Conservation (phyloP, 768 basidiomycete species). For the Gloeopeniophorella convolvens region DNA sequence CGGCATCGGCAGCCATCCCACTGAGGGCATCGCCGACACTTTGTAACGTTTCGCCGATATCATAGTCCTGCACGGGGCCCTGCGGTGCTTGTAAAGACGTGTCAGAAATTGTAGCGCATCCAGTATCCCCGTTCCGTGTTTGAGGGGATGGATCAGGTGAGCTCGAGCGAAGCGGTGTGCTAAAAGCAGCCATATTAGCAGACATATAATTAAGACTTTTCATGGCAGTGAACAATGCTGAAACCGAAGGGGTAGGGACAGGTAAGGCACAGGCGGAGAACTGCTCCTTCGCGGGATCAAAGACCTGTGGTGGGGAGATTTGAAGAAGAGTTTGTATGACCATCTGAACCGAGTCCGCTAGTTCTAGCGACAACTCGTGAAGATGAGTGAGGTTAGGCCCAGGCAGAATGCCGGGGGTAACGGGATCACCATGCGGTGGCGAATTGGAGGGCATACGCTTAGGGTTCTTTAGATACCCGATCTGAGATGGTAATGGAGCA, state of each 20-base stretch:
- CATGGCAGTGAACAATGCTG: conserved; percentile 86
- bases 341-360: conserved; percentile 87
- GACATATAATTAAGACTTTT: conserved; percentile 91
- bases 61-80: conserved; percentile 52
- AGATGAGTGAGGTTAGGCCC: conserved; percentile 36
- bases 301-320: conserved; percentile 80
- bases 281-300: conserved; percentile 91
- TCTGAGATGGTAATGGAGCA: conserved; percentile 71
- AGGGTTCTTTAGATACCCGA: conserved; percentile 72
- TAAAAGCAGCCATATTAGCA: conserved; percentile 66
- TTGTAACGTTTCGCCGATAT: conserved; percentile 87
- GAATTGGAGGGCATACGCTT: conserved; percentile 30
- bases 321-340: conserved; percentile 89
- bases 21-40: conserved; percentile 83
- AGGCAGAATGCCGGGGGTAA: conserved; percentile 21
- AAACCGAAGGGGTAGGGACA: conserved; percentile 82
- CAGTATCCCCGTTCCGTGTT: not conserved
- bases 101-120: conserved; percentile 4
- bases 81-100: conserved; percentile 8
- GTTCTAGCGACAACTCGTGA: conserved; percentile 72
- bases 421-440: conserved; percentile 19
- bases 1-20: conserved; percentile 72
- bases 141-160: conserved; percentile 11
- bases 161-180: conserved; percentile 16
- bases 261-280: conserved; percentile 84